Percentiles rank a stretch among this genome's conserved stretches.
phyloP scores from a whole-genome alignment of 164 flowering plant species.

The Dillenia suffruticosa region DNA sequence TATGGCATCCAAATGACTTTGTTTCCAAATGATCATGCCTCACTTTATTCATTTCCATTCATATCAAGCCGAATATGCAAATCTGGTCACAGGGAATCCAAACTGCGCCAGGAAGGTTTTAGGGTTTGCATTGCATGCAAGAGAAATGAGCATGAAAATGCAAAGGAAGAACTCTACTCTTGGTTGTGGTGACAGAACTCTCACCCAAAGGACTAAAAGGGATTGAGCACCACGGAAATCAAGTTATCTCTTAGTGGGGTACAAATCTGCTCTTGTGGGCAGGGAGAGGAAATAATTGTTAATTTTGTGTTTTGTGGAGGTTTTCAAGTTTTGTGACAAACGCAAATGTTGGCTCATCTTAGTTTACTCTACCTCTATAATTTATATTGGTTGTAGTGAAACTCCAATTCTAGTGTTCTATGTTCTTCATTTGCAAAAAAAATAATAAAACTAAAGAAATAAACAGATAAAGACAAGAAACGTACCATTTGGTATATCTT shows the following conservation, averaged over 20 bases:
- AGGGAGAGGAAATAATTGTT: no score
- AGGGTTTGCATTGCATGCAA: conserved; percentile 42
- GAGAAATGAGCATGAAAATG: conserved; percentile 56
- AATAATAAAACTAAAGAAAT: neutral
- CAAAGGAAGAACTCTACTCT: conserved; percentile 54
- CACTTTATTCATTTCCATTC: no score
- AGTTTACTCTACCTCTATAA: no score
- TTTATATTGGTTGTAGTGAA: no score
- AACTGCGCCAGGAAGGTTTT: conserved; percentile 40
- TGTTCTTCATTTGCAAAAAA: no score
- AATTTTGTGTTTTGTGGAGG: no score
- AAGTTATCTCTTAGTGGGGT: conserved; percentile 6
- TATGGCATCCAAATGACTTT: no score
- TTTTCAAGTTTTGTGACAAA: no score
- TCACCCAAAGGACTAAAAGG: conserved; percentile 41
- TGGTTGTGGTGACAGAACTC: conserved; percentile 48
- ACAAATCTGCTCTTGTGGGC: no score
- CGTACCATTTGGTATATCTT: conserved; percentile 89
- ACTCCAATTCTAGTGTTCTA: no score
- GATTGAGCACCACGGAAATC: conserved; percentile 43
- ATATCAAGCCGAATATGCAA: conserved; percentile 52
- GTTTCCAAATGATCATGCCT: no score
- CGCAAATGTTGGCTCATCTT: no score
- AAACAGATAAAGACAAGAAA: neutral
- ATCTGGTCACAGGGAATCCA: conserved; percentile 51